phyloP scores from a whole-genome alignment of 495 filamentous ascomycete genomes.

The Lasiosphaeris hirsuta region DNA sequence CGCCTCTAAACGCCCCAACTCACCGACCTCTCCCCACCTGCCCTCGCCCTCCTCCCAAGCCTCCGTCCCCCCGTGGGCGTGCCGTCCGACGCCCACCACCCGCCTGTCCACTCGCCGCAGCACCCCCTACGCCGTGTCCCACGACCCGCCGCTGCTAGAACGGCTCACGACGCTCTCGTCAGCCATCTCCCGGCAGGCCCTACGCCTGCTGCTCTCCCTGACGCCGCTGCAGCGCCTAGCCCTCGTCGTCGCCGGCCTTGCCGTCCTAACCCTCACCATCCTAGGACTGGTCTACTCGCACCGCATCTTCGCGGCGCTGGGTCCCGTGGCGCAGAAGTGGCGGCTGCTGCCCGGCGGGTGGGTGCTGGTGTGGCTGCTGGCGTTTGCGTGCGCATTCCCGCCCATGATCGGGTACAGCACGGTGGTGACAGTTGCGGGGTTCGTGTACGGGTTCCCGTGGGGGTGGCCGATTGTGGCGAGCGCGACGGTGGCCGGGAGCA shows the following conservation, averaged over 20 bases:
- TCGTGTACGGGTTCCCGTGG: constrained; percentile 88
- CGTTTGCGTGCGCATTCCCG: constrained; percentile 78
- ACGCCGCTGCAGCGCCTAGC: constrained; percentile 59
- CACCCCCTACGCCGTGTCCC: constrained; percentile 15
- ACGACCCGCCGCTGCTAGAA: constrained; percentile 1
- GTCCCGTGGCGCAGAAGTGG: constrained; percentile 69
- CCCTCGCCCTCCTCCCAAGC: not conserved
- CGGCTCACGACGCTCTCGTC: constrained; percentile 16
- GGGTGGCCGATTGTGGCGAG: constrained; percentile 85
- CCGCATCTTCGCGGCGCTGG: constrained; percentile 68
- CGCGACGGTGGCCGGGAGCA: constrained; percentile 74
- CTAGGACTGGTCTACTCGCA: constrained; percentile 73
- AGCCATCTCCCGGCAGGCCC: constrained; percentile 16
- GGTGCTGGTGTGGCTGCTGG: constrained; percentile 73
- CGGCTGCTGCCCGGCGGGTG: constrained; percentile 65
- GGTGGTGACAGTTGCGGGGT: constrained; percentile 80
- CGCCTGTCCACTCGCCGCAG: constrained; percentile 19
- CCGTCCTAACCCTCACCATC: constrained; percentile 46
- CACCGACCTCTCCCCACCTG: constrained; percentile 12
- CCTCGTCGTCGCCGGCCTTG: constrained; percentile 48
- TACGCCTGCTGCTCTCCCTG: constrained; percentile 41
- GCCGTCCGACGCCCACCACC: not conserved
- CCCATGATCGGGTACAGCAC: constrained; percentile 89
- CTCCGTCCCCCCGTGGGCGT: constrained; percentile 5
- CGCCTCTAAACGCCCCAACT: constrained; percentile 7